Evolutionary conservation across 2,329 filamentous ascomycete species (phyloP).

Genomic region (Stagonosporopsis vannaccii): DNA sequence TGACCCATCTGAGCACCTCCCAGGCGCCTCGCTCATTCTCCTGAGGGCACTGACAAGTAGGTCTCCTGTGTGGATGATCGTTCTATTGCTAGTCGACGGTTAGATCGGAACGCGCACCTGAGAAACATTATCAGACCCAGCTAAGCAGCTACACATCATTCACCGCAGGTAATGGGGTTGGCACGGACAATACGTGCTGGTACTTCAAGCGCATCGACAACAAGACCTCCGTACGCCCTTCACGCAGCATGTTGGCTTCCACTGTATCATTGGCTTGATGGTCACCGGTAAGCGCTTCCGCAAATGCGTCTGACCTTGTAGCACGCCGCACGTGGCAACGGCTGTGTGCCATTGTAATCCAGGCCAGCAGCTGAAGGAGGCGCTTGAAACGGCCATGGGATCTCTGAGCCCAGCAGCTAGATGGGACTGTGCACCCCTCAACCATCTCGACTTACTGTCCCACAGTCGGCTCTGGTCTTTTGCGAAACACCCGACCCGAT

Average conservation of each 20-base stretch:
- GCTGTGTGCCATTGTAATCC: background rate
- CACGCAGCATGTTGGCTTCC: background rate
- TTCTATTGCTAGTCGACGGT: background rate
- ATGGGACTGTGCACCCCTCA: background rate
- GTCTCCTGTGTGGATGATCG: background rate
- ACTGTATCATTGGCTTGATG: background rate
- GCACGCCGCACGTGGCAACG: background rate
- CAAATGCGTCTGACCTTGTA: background rate
- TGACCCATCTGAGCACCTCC: background rate
- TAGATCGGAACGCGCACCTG: background rate
- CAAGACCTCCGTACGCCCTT: background rate
- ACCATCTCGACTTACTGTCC: background rate
- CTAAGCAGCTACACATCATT: background rate
- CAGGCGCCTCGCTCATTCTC: background rate
- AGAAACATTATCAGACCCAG: background rate
- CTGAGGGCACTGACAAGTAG: background rate
- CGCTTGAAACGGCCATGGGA: conserved; percentile 6
- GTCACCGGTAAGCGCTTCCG: background rate
- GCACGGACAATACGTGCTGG: background rate
- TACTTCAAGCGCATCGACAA: background rate
- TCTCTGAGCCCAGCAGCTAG: background rate
- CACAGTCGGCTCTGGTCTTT: background rate
- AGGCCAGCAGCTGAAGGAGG: conserved; percentile 6
- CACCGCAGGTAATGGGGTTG: background rate
- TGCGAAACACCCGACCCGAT: conserved; percentile 3